phyloP scores from a whole-genome alignment of 768 basidiomycete genomes.

The Phaeotremella fagi region DNA sequence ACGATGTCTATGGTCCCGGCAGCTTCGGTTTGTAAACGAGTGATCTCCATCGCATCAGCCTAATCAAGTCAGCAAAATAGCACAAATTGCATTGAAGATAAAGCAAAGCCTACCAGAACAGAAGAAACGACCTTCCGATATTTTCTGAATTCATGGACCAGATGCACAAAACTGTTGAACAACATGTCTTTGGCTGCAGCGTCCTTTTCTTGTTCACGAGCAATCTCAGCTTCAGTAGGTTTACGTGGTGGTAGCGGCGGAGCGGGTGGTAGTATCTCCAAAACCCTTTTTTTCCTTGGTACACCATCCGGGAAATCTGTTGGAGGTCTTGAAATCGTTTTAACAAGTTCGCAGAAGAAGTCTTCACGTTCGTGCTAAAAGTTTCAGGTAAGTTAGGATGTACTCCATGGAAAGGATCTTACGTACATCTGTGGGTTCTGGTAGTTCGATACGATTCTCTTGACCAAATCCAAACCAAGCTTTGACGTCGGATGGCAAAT shows the following conservation, averaged over 20 bases:
- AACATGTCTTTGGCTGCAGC: constrained; percentile 70
- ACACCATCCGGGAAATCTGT: constrained; percentile 85
- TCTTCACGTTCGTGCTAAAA: constrained; percentile 55
- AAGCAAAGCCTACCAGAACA: constrained; percentile 58
- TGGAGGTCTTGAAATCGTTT: constrained; percentile 68
- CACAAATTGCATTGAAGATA: background rate
- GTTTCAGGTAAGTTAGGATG: background rate
- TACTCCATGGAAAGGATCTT: background rate
- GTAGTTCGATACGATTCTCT: constrained; percentile 68
- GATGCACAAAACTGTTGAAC: constrained; percentile 83
- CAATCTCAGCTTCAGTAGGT: constrained; percentile 75
- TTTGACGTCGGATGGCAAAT: constrained; percentile 74
- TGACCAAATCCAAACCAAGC: constrained; percentile 79
- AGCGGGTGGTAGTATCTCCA: constrained; percentile 81
- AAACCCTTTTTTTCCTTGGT: constrained; percentile 70
- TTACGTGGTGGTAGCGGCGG: constrained; percentile 82
- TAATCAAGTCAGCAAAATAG: background rate
- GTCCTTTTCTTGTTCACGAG: constrained; percentile 76
- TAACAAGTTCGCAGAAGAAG: constrained; percentile 73
- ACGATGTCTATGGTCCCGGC: too few relatives aligned
- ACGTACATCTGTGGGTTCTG: constrained; percentile 52
- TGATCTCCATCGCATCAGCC: background rate
- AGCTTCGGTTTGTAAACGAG: background rate
- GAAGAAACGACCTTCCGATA: constrained; percentile 83
- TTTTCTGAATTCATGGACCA: constrained; percentile 81